These are phyloP conservation scores for Boletus vinaceobasis DNA, from an alignment of 768 basidiomycete genomes.

Conservation along the genomic window DNA sequence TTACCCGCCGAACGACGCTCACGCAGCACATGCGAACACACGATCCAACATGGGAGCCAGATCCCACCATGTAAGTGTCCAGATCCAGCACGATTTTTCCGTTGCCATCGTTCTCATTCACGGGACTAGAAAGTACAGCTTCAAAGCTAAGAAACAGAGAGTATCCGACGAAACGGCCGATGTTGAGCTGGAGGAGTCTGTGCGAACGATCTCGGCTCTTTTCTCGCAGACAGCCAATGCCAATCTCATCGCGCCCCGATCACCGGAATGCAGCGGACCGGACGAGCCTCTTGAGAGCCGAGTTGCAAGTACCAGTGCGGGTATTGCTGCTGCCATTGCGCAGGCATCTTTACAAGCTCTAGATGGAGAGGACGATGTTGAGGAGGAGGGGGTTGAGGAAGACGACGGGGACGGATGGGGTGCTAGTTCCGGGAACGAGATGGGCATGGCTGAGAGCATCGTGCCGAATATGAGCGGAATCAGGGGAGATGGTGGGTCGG, in stretches of 20 bases:
- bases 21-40: slow-evolving; percentile 87
- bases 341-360: slow-evolving; percentile 64
- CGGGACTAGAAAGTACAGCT: slow-evolving; percentile 63
- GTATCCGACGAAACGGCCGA: slow-evolving; percentile 52
- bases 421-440: slow-evolving; percentile 50
- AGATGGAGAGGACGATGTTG: slow-evolving; percentile 51
- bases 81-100: slow-evolving; percentile 1
- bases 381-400: slow-evolving; percentile 37
- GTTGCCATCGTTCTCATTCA: slow-evolving; percentile 14
- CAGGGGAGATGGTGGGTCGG: slow-evolving; percentile 36
- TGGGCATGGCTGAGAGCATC: slow-evolving; percentile 46
- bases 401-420: slow-evolving; percentile 39
- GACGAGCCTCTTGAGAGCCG: slow-evolving; percentile 55
- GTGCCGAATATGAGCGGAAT: slow-evolving; percentile 64
- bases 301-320: slow-evolving; percentile 75
- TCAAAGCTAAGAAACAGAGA: slow-evolving; percentile 67
- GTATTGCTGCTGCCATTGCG: slow-evolving; percentile 77
- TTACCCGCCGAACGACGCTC: slow-evolving; percentile 80
- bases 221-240: slow-evolving; percentile 49
- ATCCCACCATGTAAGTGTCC: slow-evolving; percentile 69
- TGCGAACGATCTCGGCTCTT: slow-evolving; percentile 70
- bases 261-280: slow-evolving; percentile 27
- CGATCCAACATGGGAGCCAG: slow-evolving; percentile 81
- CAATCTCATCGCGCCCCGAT: slow-evolving; percentile 28
- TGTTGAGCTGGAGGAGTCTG: slow-evolving; percentile 64